These are phyloP conservation scores for Reticulascus tulasneorum DNA, from an alignment of 2,329 filamentous ascomycete species.

Conservation along the genomic window DNA sequence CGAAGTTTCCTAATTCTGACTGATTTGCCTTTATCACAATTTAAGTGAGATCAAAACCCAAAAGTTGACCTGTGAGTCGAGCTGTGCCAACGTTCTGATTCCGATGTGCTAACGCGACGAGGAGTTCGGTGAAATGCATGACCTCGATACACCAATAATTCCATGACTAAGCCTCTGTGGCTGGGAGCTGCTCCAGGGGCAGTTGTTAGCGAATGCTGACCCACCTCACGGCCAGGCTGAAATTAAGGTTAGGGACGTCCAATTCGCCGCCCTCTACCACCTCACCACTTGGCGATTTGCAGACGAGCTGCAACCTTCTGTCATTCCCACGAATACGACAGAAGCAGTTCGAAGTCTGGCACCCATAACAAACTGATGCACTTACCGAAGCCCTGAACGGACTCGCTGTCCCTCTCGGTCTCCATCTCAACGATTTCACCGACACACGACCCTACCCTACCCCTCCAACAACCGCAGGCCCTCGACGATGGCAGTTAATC, in stretches of 20 bases:
- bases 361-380: constrained; percentile 7
- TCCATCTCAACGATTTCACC: constrained; percentile 1
- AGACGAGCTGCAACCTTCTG: constrained; percentile 6
- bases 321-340: constrained; percentile 3
- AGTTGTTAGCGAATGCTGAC: too few species aligned
- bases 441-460: constrained; percentile 9
- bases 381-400: constrained; percentile 9
- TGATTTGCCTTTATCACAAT: too few species aligned
- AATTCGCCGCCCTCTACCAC: constrained; percentile 11
- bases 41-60: too few species aligned
- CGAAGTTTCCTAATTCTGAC: too few species aligned
- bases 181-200: too few species aligned
- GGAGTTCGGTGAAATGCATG: too few species aligned
- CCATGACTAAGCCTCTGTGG: too few species aligned
- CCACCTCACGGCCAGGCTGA: constrained; percentile 8
- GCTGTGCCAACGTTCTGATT: too few species aligned
- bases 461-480: constrained; percentile 19
- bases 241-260: constrained; percentile 14
- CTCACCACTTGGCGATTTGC: constrained; percentile 13
- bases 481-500: constrained; percentile 81
- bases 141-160: too few species aligned
- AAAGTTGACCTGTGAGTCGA: too few species aligned
- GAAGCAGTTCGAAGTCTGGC: too few species aligned
- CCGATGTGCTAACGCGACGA: too few species aligned
- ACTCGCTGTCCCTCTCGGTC: constrained; percentile 9